phyloP scores from a whole-genome alignment of 371 early-diverging fungal species.

The Rhizopus delemar region DNA sequence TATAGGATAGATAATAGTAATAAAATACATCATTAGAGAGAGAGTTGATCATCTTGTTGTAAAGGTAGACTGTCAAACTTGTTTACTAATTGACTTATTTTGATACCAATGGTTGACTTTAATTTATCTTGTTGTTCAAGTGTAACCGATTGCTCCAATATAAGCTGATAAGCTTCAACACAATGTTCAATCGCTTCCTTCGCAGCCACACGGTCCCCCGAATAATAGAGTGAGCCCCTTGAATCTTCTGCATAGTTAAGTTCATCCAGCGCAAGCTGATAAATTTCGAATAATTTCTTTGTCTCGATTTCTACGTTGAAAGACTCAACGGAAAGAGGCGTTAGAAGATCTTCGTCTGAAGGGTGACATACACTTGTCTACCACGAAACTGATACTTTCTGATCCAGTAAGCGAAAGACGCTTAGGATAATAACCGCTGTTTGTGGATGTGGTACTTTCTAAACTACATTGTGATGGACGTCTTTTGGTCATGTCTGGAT shows the following conservation, averaged over 20 bases:
- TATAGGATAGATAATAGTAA: background rate
- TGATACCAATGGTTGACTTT: constrained; percentile 19
- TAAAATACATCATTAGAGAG: constrained; percentile 4
- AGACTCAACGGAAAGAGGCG: constrained; percentile 10
- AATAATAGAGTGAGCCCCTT: constrained; percentile 40
- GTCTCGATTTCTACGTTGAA: constrained; percentile 8
- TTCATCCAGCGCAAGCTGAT: constrained; percentile 27
- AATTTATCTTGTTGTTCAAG: constrained; percentile 9
- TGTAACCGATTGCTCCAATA: background rate
- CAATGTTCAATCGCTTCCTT: constrained; percentile 42
- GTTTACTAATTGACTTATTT: constrained; percentile 22
- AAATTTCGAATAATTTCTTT: constrained; percentile 16
- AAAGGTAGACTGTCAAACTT: constrained; percentile 24
- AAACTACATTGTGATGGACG: constrained; percentile 29
- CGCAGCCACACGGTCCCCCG: constrained; percentile 39
- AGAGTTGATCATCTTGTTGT: constrained; percentile 19
- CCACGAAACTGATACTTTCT: background rate
- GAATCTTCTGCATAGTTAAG: constrained; percentile 44
- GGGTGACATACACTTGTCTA: constrained; percentile 24
- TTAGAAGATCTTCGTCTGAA: constrained; percentile 14
- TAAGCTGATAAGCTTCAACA: constrained; percentile 15
- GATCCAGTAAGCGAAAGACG: constrained; percentile 13
- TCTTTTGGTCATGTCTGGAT: constrained; percentile 23
- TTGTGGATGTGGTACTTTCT: constrained; percentile 7
- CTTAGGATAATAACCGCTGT: constrained; percentile 6